phyloP scores from a whole-genome alignment of 208 protist genomes.

The Crithidia mellificae region DNA sequence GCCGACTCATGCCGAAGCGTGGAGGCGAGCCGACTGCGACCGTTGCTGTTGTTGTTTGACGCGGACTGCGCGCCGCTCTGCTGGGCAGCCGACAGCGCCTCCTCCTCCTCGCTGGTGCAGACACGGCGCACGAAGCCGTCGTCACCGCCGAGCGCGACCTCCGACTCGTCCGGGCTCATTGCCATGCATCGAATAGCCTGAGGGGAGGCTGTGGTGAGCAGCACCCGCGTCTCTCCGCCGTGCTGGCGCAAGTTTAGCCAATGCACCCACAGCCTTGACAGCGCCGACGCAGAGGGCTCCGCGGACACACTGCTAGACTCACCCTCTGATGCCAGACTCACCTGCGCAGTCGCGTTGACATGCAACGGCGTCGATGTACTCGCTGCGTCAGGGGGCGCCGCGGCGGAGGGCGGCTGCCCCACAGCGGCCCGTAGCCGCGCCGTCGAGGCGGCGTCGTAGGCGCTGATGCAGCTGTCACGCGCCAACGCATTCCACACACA shows the following conservation, averaged over 20 bases:
- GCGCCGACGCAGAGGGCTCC: background rate
- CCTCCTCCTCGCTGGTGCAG: slow-evolving; percentile 22
- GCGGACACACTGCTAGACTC: too few species aligned
- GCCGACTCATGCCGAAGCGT: slow-evolving; percentile 35
- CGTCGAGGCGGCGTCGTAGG: slow-evolving; percentile 30
- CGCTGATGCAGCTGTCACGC: slow-evolving; percentile 36
- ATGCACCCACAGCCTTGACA: slow-evolving; percentile 49
- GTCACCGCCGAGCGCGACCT: slow-evolving; percentile 57
- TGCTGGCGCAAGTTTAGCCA: slow-evolving; percentile 72
- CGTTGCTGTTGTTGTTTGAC: slow-evolving; percentile 29
- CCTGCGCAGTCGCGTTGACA: too few species aligned
- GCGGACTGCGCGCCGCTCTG: background rate
- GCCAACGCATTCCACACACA: slow-evolving; percentile 60
- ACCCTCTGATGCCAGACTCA: too few species aligned
- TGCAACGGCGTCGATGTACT: too few species aligned
- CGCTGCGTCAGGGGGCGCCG: background rate
- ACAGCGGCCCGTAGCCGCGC: slow-evolving; percentile 9
- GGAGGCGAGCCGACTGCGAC: slow-evolving; percentile 15
- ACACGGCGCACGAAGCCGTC: slow-evolving; percentile 63
- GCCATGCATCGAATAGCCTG: slow-evolving; percentile 55
- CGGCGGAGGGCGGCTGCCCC: background rate
- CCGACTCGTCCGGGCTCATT: slow-evolving; percentile 45
- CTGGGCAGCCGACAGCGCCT: slow-evolving; percentile 37
- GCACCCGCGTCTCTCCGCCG: slow-evolving; percentile 47
- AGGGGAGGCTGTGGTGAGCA: slow-evolving; percentile 39